phyloP scores from a whole-genome alignment of 352 stramenopile species.

The Aphanomyces astaci region DNA sequence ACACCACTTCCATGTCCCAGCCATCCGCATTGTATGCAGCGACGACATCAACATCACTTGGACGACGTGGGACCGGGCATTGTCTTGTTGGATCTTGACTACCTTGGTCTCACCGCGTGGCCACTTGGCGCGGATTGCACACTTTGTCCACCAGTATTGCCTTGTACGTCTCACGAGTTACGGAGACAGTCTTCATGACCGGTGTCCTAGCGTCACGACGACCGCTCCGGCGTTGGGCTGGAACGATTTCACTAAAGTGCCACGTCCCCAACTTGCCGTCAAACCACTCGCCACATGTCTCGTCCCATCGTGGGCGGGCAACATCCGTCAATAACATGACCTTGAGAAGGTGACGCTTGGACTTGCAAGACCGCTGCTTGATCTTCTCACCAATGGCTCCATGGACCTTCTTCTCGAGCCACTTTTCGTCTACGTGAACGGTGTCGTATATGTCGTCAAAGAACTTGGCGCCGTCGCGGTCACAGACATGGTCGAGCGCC shows the following conservation, averaged over 20 bases:
- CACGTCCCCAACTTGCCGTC: not conserved
- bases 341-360: not conserved
- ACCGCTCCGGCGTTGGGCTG: slow-evolving; percentile 18
- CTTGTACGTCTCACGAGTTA: slow-evolving; percentile 23
- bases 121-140: slow-evolving; percentile 19
- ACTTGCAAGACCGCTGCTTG: not conserved
- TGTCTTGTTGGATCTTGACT: not conserved
- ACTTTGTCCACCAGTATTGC: slow-evolving; percentile 12
- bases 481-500: not conserved
- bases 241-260: slow-evolving; percentile 25
- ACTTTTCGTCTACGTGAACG: not conserved
- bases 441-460: not conserved
- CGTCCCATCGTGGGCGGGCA: not conserved
- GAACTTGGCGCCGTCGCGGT: not conserved
- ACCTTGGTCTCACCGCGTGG: not conserved
- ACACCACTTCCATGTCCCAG: not conserved
- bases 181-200: slow-evolving; percentile 23
- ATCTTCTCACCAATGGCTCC: not conserved
- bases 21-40: not conserved
- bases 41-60: not conserved
- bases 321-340: not conserved
- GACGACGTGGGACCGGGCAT: not conserved
- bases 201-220: slow-evolving; percentile 23
- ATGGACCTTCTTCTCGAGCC: not conserved
- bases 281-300: not conserved